Evolutionary conservation across 192 early-diverging fungal species (phyloP).

Genomic region (Coemansia sp.): DNA sequence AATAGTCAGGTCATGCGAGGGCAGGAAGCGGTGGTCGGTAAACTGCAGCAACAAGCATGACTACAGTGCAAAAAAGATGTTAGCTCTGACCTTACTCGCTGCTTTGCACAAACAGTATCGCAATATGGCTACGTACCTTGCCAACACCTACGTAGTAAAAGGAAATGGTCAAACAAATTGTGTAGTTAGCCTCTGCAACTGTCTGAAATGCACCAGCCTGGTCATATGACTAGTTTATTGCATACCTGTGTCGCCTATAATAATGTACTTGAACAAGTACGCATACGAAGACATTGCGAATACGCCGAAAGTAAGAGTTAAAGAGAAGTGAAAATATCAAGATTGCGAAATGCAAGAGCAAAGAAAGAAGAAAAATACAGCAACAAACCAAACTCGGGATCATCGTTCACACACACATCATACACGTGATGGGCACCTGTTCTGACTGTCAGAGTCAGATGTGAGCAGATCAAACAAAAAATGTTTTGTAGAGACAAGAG

Average conservation of each 20-base stretch:
- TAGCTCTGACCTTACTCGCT: background rate
- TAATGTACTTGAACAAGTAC: conserved; percentile 71
- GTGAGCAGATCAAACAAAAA: background rate
- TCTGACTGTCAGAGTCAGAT: background rate
- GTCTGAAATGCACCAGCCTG: background rate
- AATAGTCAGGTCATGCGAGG: conserved; percentile 80
- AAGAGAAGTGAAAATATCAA: background rate
- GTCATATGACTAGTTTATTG: background rate
- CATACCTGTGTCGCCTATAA: conserved; percentile 75
- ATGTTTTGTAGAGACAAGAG: background rate
- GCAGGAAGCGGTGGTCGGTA: conserved; percentile 78
- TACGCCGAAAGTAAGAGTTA: background rate
- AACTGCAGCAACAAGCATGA: conserved; percentile 79
- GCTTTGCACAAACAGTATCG: background rate
- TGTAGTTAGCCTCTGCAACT: background rate
- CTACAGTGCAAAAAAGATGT: conserved; percentile 21
- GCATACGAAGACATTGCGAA: conserved; percentile 49
- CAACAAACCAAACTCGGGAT: background rate
- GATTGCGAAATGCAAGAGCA: conserved; percentile 7
- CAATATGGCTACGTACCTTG: conserved; percentile 48
- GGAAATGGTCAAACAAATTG: background rate
- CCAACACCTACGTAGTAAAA: conserved; percentile 63
- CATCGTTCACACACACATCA: background rate
- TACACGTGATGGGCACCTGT: conserved; percentile 21
- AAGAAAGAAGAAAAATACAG: background rate